Conservation (phyloP, 2,329 filamentous ascomycete species). For the Hyphodiscus sp. region DNA sequence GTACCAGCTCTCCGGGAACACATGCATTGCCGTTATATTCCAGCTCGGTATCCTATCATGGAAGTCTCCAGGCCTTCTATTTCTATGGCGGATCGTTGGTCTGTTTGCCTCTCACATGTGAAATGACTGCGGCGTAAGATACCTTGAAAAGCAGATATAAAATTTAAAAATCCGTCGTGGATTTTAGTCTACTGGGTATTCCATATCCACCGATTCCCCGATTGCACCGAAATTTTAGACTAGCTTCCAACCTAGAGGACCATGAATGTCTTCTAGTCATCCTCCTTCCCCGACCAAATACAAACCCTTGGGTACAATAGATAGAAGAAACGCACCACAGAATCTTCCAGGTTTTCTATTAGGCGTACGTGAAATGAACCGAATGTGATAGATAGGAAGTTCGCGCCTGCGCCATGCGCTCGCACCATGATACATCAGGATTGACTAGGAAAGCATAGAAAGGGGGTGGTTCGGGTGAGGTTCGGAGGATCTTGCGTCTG, state of each 20-base stretch:
- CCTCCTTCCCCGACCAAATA: background rate
- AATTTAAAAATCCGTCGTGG: background rate
- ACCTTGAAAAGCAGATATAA: background rate
- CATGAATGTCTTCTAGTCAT: background rate
- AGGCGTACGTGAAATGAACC: conserved; percentile 1
- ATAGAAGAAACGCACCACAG: conserved; percentile 1
- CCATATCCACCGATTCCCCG: conserved; percentile 2
- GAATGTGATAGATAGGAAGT: conserved; percentile 2
- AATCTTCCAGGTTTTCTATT: conserved; percentile 5
- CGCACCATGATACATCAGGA: conserved; percentile 7
- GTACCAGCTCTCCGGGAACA: no score
- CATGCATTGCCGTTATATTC: no score
- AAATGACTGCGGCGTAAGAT: background rate
- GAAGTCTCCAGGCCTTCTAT: background rate
- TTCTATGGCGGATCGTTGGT: background rate
- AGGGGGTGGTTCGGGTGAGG: background rate
- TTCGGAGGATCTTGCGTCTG: background rate
- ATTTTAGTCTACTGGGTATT: conserved; percentile 9
- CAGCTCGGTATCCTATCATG: background rate
- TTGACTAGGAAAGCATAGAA: conserved; percentile 1
- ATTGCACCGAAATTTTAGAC: background rate
- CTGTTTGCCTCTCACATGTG: background rate
- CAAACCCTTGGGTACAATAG: background rate
- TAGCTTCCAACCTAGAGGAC: background rate
- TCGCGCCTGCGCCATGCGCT: conserved; percentile 13